Percentiles rank a stretch among this genome's conserved stretches.
Evolutionary conservation across 129 eudicot species (phyloP).

Genomic region (Solidago caesia): DNA sequence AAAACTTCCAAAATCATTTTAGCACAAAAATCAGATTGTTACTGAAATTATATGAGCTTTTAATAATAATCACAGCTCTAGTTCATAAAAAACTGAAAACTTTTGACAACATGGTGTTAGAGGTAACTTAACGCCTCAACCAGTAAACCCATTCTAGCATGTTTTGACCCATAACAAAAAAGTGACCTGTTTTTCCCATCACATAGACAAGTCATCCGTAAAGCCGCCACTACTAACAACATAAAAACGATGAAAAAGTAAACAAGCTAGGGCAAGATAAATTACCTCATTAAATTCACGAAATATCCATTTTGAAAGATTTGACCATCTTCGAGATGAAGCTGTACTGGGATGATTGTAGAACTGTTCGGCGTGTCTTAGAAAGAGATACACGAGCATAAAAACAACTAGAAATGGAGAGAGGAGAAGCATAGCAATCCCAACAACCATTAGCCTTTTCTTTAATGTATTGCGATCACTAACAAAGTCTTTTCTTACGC

Average conservation of each 20-base stretch:
- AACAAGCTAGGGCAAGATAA: background rate
- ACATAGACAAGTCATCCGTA: background rate
- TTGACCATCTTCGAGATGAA: conserved; percentile 95
- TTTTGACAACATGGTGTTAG: background rate
- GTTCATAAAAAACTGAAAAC: background rate
- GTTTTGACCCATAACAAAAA: background rate
- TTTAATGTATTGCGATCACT: conserved; percentile 60
- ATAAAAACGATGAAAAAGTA: background rate
- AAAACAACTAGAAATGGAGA: conserved; percentile 91
- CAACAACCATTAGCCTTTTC: conserved; percentile 82
- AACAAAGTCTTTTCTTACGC: conserved; percentile 70
- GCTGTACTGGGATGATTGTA: conserved; percentile 94
- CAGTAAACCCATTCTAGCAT: background rate
- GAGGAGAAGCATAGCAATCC: conserved; percentile 77
- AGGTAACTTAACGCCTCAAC: background rate
- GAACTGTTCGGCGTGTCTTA: conserved; percentile 95
- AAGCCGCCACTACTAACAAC: background rate
- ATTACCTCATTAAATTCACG: conserved; percentile 93
- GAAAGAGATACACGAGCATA: conserved; percentile 91
- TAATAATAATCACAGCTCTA: background rate
- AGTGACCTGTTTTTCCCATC: background rate
- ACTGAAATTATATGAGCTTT: background rate
- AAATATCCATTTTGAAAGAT: conserved; percentile 95
- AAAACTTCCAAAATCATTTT: background rate
- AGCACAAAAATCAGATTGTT: background rate